Conservation (phyloP, 192 early-diverging fungal species). For the Rhizophagus clarus region DNA sequence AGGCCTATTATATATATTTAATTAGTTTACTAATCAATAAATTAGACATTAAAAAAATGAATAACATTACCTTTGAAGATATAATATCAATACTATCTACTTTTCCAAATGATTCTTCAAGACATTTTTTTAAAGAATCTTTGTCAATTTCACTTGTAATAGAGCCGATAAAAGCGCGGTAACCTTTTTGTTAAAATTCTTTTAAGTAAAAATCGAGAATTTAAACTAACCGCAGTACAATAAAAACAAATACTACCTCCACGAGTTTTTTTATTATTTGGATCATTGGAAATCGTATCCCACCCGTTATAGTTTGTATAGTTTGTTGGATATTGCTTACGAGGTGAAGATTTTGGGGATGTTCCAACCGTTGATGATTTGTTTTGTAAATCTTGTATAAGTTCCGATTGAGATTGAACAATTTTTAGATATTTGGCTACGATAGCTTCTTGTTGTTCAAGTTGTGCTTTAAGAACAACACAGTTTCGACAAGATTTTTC, state of each 20-base stretch:
- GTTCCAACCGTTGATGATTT: not conserved
- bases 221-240: not conserved
- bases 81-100: constrained; percentile 22
- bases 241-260: not conserved
- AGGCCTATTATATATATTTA: not conserved
- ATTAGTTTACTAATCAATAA: not conserved
- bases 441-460: constrained; percentile 22
- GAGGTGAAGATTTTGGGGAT: not conserved
- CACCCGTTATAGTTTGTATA: not conserved
- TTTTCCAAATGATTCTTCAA: constrained; percentile 6
- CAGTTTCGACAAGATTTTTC: constrained; percentile 14
- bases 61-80: constrained; percentile 7
- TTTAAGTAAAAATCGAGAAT: not conserved
- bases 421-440: constrained; percentile 14
- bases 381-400: constrained; percentile 11
- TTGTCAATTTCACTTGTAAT: constrained; percentile 2
- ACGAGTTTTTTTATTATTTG: not conserved
- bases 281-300: not conserved
- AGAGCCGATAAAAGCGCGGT: constrained; percentile 8
- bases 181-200: not conserved
- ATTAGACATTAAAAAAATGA: not conserved
- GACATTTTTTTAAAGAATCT: constrained; percentile 1
- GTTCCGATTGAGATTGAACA: constrained; percentile 8
- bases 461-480: not conserved
- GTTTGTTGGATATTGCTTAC: not conserved